These are phyloP conservation scores for Cercophora scortea DNA, from an alignment of 495 filamentous ascomycete species.

Conservation along the genomic window DNA sequence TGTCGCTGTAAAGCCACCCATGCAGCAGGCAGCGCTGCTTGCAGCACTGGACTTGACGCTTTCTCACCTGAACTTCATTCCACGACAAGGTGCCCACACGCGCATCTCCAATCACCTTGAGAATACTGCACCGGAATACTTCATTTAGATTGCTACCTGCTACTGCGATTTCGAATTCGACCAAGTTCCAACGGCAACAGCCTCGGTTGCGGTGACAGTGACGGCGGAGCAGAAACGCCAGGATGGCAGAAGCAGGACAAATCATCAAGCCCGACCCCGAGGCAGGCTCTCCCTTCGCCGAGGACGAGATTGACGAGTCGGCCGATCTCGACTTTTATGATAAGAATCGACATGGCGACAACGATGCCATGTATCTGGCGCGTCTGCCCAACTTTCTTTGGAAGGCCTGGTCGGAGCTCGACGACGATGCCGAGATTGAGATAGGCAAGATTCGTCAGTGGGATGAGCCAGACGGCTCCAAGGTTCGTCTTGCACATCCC, in stretches of 20 bases:
- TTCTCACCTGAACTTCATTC: too few relatives aligned
- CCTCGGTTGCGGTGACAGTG: neutral
- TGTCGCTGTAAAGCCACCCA: neutral
- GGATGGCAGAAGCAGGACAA: too few relatives aligned
- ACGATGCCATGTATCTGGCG: constrained; percentile 58
- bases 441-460: constrained; percentile 68
- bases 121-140: too few relatives aligned
- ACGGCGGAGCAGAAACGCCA: constrained; percentile 32
- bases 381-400: constrained; percentile 72
- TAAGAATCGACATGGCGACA: constrained; percentile 25
- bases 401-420: constrained; percentile 52
- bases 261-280: constrained; percentile 64
- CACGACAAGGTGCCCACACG: too few relatives aligned
- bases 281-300: constrained; percentile 48
- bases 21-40: too few relatives aligned
- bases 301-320: constrained; percentile 77
- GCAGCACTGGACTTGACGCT: too few relatives aligned
- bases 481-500: constrained; percentile 21
- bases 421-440: constrained; percentile 50
- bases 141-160: too few relatives aligned
- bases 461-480: constrained; percentile 37
- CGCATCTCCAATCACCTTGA: too few relatives aligned
- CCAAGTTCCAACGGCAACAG: neutral
- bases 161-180: too few relatives aligned
- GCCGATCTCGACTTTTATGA: constrained; percentile 74